These are phyloP conservation scores for Fusarium lateritium DNA, from an alignment of 2,329 filamentous ascomycete species.

Conservation along the genomic window DNA sequence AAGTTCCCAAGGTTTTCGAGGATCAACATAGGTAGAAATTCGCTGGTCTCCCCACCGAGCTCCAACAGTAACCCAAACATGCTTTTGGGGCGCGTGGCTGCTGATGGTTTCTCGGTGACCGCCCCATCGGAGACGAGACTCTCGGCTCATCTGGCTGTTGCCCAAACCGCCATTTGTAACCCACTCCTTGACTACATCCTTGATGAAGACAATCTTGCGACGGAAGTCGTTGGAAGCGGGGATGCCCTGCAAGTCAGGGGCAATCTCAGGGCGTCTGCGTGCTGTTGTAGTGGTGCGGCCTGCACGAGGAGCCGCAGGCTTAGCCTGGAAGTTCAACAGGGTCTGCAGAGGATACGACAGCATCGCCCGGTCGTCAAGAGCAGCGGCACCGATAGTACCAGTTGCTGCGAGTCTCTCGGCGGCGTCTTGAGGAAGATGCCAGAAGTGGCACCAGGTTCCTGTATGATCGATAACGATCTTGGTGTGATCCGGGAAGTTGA, in stretches of 20 bases:
- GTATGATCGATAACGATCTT: conserved; percentile 84
- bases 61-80: conserved; percentile 79
- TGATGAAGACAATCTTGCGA: conserved; percentile 81
- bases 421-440: conserved; percentile 80
- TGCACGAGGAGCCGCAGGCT: conserved; percentile 58
- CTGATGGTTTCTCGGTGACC: conserved; percentile 70
- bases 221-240: conserved; percentile 81
- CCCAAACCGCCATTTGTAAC: conserved; percentile 78
- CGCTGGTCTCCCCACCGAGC: conserved; percentile 72
- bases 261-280: conserved; percentile 72
- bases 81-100: conserved; percentile 69
- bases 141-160: conserved; percentile 71
- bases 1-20: conserved; percentile 66
- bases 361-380: conserved; percentile 78
- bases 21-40: conserved; percentile 69
- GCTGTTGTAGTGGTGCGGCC: conserved; percentile 63
- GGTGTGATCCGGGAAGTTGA: conserved; percentile 91
- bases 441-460: conserved; percentile 83
- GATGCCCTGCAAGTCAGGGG: conserved; percentile 72
- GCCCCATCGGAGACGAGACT: conserved; percentile 70
- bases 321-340: conserved; percentile 76
- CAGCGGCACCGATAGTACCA: conserved; percentile 78
- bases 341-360: conserved; percentile 81
- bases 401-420: conserved; percentile 74
- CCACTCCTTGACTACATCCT: conserved; percentile 79